A percentile compares a stretch with the other conserved stretches of the same genome.
These are phyloP conservation scores for Hydrangea macrophylla DNA, from an alignment of 148 eudicot genomes.

Conservation along the genomic window DNA sequence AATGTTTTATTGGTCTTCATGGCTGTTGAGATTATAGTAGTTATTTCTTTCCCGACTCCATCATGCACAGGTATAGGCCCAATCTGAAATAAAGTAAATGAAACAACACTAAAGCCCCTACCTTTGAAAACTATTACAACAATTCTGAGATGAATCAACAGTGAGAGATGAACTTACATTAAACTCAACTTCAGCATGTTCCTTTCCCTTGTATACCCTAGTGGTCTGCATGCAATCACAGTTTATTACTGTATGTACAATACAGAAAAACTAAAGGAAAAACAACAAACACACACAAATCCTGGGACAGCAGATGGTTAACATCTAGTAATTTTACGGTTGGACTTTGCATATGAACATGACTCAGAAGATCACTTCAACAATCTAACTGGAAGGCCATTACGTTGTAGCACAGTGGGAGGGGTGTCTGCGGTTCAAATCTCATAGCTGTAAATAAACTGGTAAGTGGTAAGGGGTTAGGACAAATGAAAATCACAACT, in stretches of 20 bases:
- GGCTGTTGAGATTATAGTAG: slow-evolving; percentile 45
- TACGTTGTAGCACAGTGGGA: too few species aligned
- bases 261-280: neutral
- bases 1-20: slow-evolving; percentile 63
- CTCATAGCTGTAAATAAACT: too few species aligned
- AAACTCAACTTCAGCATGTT: slow-evolving; percentile 76
- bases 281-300: neutral
- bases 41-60: slow-evolving; percentile 66
- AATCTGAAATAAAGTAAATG: slow-evolving; percentile 36
- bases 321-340: neutral
- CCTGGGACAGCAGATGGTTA: neutral
- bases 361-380: too few species aligned
- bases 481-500: neutral
- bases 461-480: too few species aligned
- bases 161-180: slow-evolving; percentile 37
- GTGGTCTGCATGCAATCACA: slow-evolving; percentile 56
- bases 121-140: neutral
- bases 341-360: neutral
- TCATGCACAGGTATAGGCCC: slow-evolving; percentile 77
- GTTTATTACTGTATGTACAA: slow-evolving; percentile 7
- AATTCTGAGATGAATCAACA: slow-evolving; percentile 7
- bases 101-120: slow-evolving; percentile 15
- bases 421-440: too few species aligned
- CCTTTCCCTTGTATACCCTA: slow-evolving; percentile 68
- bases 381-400: too few species aligned